Conservation (phyloP, 805 yeast species). For the Blastobotrys robertii region DNA sequence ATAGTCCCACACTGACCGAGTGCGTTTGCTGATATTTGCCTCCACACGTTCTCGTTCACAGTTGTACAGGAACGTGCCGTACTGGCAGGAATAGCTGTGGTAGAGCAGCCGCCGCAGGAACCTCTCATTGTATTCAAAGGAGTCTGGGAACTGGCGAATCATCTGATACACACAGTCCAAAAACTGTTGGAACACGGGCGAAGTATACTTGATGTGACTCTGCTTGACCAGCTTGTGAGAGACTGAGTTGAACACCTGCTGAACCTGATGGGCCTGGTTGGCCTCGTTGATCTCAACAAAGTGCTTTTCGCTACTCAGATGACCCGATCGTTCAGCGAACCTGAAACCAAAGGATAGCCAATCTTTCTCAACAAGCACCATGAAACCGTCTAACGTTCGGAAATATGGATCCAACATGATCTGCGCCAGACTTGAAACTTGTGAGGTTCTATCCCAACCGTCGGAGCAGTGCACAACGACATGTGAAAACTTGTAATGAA, state of each 20-base stretch:
- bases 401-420: slow-evolving; percentile 84
- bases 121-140: slow-evolving; percentile 83
- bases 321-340: slow-evolving; percentile 76
- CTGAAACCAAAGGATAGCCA: slow-evolving; percentile 94
- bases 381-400: slow-evolving; percentile 82
- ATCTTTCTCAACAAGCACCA: slow-evolving; percentile 79
- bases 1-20: slow-evolving; percentile 90
- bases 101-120: slow-evolving; percentile 76
- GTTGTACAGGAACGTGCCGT: slow-evolving; percentile 80
- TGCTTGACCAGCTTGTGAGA: slow-evolving; percentile 42
- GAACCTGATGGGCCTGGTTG: slow-evolving; percentile 28
- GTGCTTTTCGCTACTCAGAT: slow-evolving; percentile 37
- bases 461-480: slow-evolving; percentile 89
- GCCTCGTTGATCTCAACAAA: slow-evolving; percentile 21
- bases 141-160: slow-evolving; percentile 53
- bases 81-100: slow-evolving; percentile 88
- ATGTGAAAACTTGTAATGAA: slow-evolving; percentile 74
- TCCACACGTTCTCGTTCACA: slow-evolving; percentile 53
- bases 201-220: slow-evolving; percentile 48
- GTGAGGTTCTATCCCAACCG: slow-evolving; percentile 98
- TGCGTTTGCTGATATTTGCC: slow-evolving; percentile 35
- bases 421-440: slow-evolving; percentile 73
- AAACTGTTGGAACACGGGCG: slow-evolving; percentile 93
- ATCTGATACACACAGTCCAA: slow-evolving; percentile 83
- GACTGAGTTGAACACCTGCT: slow-evolving; percentile 38